Evolutionary conservation across 164 flowering plant species (phyloP), one percentile per base, ranked within the genome.

Genomic region (Saururus chinensis): DNA sequence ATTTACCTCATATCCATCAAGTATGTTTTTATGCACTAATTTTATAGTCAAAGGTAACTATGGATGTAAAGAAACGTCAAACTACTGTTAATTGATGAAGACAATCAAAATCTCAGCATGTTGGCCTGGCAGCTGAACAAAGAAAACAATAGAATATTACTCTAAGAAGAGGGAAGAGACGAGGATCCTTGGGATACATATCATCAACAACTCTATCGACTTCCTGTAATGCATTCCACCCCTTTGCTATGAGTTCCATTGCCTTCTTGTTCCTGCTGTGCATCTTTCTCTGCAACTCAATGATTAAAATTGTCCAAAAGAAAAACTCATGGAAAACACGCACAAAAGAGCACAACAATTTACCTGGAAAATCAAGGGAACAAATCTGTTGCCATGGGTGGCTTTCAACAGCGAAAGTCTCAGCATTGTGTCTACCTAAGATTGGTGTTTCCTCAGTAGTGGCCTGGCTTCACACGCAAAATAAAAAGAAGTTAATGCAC

Each of bases 181-280:
- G 92, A 21, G 72, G 76, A 73, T 91, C 96, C 19, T 82, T 83
- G 62, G 75, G 77, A 51, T 87, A 91, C 19, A 86, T 71, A 54
- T 81, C 80, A 68, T 91, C 96, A 16, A 85, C 83, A 25, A 91
- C 92, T 76, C 97, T 77, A 40, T 93, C 99, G 23, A 93, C 96
- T 76, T 93, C 99, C 67, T 87, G 74, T 64, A 93, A 54, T 60
- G 96, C 92, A 68, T 70, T 89, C 89, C 88, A 87, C 37, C 97
- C 97, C 76, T 82, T 87, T 9, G 93, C 95, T 63, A 87, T 78
- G 17, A 77, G 65, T 73, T 88, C 96, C 92, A 80, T 76, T 0
- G 97, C 93, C 69, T 79, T 82, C 80, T 84, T 84, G 64, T 87
- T 91, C 71, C 96, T 88, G 57, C 85, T 85, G 62, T 95, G 99